Conservation (phyloP, 106 monocot genomes). For the Chionographis japonica region DNA sequence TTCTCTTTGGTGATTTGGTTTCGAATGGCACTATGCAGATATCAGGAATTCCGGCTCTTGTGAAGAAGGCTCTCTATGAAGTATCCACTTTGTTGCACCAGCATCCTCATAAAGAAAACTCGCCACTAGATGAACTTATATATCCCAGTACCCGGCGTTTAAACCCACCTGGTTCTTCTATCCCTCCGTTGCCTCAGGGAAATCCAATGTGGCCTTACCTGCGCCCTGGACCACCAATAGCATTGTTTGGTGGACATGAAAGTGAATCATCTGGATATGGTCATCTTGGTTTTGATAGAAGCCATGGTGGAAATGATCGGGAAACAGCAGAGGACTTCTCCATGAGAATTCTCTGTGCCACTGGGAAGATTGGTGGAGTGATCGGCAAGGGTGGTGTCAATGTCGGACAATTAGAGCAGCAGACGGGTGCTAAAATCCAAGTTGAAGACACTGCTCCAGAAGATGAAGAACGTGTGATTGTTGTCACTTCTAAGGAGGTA, state of each 20-base stretch:
- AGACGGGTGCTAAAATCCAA: constrained; percentile 62
- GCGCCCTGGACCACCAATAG: constrained; percentile 24
- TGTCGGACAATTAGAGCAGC: constrained; percentile 62
- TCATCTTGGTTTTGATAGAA: constrained; percentile 17
- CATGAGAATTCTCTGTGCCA: constrained; percentile 56
- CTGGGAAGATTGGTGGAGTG: constrained; percentile 57
- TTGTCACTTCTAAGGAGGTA: constrained; percentile 68
- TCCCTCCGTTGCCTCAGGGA: constrained; percentile 25
- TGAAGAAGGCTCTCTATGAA: constrained; percentile 57
- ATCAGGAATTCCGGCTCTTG: constrained; percentile 49
- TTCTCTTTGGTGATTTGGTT: too few relatives aligned
- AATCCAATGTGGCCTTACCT: constrained; percentile 15
- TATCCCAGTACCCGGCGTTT: constrained; percentile 52
- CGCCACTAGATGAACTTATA: constrained; percentile 65
- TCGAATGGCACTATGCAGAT: constrained; percentile 31
- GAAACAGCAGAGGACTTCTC: constrained; percentile 39
- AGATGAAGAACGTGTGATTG: constrained; percentile 47
- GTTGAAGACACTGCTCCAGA: constrained; percentile 48
- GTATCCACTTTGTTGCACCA: constrained; percentile 62
- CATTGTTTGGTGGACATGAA: constrained; percentile 35
- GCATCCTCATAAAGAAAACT: constrained; percentile 71
- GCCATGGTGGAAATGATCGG: constrained; percentile 8
- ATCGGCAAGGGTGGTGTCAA: constrained; percentile 67
- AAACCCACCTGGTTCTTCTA: constrained; percentile 13
- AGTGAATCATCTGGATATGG: constrained; percentile 28